Evolutionary conservation across 2,329 filamentous ascomycete species (phyloP), one percentile per base, ranked within the genome.

Genomic region (Fusarium poae): DNA sequence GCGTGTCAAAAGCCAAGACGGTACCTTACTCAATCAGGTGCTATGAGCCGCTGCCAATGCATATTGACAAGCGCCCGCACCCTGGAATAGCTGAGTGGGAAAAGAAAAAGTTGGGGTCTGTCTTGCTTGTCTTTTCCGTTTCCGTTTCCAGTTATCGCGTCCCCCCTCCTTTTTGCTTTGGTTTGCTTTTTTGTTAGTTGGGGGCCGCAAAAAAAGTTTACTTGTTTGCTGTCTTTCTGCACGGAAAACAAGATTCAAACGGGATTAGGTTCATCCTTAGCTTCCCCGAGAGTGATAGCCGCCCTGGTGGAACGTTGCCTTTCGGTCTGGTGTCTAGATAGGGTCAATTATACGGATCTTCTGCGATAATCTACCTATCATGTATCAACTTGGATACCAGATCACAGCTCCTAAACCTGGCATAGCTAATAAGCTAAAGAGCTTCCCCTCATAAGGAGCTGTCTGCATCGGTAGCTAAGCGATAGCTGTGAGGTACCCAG

Each of bases 41-140:
- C 13, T 39, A 49, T 63, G 60, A 39, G 23, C 37, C 58, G 60
- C 60, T 63, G 25, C 58, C 37, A 63, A 63, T 40, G 25, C 60
- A 39, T 10, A 27, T 44, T 35, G 12, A 48, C 37, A 48, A 57
- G 43, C 50, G 13, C 49, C 27, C 42, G 21, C 34, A 27, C 37
- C 57, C 32, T 23, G 29, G 29, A 53, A 44, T 30, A n/a, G 18
- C n/a, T 35, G 37, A 45, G 32, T 2, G 34, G 23, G 27, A 27
- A 27, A 29, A 15, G 27, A 27, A 27, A 29, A 15, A 34, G 2
- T 50, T 51, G 43, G 43, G 43, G 27, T 45, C 43, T 27, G n/a
- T 51, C 16, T 27, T 25, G 25, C 25, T 27, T 27, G 27, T 27
- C 27, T 27, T 27, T 27, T 27, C 27, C 27, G 27, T 27, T 27